Evolutionary conservation across 371 early-diverging fungal genomes (phyloP).

Genomic region (Haplosporangium sp.): DNA sequence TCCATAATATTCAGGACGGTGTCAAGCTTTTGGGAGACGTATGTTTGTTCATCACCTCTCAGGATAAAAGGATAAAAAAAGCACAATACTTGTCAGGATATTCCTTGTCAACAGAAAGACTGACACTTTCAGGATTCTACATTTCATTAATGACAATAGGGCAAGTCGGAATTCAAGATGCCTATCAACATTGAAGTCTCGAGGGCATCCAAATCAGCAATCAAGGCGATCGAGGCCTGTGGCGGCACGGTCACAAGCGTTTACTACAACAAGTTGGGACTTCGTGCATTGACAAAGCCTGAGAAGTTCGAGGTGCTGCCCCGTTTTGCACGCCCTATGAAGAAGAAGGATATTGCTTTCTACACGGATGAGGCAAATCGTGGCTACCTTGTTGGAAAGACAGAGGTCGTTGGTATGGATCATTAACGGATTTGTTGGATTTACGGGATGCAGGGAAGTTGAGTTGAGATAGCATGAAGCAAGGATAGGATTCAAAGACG

Average conservation of each 20-base stretch:
- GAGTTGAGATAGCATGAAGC: too few relatives aligned
- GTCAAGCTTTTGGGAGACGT: conserved; percentile 87
- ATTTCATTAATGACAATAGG: conserved; percentile 55
- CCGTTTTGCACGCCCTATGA: conserved; percentile 68
- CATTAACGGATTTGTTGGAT: conserved; percentile 15
- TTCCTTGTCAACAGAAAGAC: background rate
- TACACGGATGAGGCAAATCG: conserved; percentile 75
- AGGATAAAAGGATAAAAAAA: background rate
- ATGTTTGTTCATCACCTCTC: conserved; percentile 28
- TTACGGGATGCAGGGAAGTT: too few relatives aligned
- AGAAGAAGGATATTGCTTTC: conserved; percentile 70
- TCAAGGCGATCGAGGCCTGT: conserved; percentile 82
- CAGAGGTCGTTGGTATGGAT: conserved; percentile 55
- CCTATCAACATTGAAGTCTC: conserved; percentile 88
- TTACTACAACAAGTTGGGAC: conserved; percentile 81
- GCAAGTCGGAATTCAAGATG: conserved; percentile 72
- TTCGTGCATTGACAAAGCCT: conserved; percentile 83
- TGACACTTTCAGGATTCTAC: background rate
- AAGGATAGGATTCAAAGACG: too few relatives aligned
- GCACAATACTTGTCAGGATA: background rate
- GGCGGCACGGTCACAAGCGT: conserved; percentile 89
- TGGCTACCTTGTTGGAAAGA: conserved; percentile 72
- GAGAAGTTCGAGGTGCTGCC: conserved; percentile 82
- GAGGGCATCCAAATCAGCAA: conserved; percentile 84
- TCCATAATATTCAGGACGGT: conserved; percentile 87